Conservation (phyloP, 345 rosid genomes). For the Mallotus nudiflorus region DNA sequence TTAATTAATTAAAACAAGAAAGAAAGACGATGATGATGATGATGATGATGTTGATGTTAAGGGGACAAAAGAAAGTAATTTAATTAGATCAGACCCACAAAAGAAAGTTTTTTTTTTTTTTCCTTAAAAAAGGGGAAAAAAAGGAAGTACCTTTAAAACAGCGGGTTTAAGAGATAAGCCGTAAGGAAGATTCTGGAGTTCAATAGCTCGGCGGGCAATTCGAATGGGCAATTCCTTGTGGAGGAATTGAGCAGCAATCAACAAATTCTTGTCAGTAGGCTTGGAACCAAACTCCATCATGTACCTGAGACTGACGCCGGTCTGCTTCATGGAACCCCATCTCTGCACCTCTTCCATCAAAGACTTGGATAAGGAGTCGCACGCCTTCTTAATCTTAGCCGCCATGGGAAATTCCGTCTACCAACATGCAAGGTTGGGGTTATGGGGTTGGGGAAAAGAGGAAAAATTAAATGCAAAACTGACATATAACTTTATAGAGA, state of each 20-base stretch:
- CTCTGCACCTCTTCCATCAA: constrained; percentile 67
- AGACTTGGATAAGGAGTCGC: constrained; percentile 54
- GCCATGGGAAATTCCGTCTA: constrained; percentile 45
- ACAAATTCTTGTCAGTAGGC: constrained; percentile 61
- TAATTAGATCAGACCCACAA: too few species aligned
- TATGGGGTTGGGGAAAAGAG: too few species aligned
- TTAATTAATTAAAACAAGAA: too few species aligned
- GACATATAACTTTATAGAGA: too few species aligned
- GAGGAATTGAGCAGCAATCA: constrained; percentile 82
- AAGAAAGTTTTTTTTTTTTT: too few species aligned
- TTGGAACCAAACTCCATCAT: constrained; percentile 87
- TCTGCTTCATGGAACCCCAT: constrained; percentile 94
- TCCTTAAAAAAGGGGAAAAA: not conserved
- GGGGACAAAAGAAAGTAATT: not conserved
- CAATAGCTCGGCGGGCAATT: constrained; percentile 78
- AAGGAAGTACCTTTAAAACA: constrained; percentile 56
- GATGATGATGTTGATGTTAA: too few species aligned
- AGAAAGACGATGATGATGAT: too few species aligned
- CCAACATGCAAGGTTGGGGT: constrained; percentile 4
- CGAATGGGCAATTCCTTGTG: constrained; percentile 89
- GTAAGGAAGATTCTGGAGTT: constrained; percentile 77
- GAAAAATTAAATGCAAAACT: too few species aligned
- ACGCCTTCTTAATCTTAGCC: constrained; percentile 70
- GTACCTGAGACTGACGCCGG: constrained; percentile 82
- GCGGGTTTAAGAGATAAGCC: constrained; percentile 83